These are phyloP conservation scores for Alternaria sp. DNA, from an alignment of 2,329 filamentous ascomycete species.

Conservation along the genomic window DNA sequence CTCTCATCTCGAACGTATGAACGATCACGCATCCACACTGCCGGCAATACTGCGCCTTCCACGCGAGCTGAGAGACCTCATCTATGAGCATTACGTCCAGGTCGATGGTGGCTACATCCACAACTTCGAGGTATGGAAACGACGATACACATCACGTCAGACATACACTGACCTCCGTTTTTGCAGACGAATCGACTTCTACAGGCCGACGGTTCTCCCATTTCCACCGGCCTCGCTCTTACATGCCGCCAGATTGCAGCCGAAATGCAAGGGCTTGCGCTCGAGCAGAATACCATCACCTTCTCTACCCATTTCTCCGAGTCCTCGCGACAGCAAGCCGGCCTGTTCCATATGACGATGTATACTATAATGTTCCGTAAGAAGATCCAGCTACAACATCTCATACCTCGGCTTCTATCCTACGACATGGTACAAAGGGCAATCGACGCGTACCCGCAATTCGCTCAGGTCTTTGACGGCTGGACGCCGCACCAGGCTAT, in stretches of 20 bases:
- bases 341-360: rapidly evolving
- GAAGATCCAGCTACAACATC: neutral
- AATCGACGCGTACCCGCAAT: neutral
- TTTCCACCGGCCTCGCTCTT: neutral
- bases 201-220: neutral
- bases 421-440: neutral
- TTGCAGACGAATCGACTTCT: neutral
- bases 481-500: neutral
- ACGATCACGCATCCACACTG: neutral
- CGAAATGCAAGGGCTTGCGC: neutral
- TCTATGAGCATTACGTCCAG: neutral
- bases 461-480: neutral
- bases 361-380: neutral
- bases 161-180: no score
- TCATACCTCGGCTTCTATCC: neutral
- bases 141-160: no score
- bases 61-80: neutral
- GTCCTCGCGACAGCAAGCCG: neutral
- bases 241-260: neutral
- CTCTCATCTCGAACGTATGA: neutral
- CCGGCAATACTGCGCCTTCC: neutral
- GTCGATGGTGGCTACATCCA: neutral
- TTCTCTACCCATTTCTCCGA: neutral
- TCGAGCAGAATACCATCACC: neutral
- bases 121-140: neutral